phyloP scores from a whole-genome alignment of 306 rosid species.

The Carpinus viminea region DNA sequence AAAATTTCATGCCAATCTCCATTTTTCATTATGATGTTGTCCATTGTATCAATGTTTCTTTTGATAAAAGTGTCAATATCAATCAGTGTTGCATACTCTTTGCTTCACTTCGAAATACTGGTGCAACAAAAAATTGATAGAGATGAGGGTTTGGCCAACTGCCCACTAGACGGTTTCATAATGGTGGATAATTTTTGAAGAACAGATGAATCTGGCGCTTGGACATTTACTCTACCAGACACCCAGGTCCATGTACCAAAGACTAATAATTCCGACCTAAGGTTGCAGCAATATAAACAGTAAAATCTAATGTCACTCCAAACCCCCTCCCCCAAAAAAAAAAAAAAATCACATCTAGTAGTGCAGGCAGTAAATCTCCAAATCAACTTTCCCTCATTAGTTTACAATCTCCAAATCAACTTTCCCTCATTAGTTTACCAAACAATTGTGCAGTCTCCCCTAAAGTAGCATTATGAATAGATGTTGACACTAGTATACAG shows the following conservation, averaged over 20 bases:
- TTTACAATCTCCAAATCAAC: background rate
- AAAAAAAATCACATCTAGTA: background rate
- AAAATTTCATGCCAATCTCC: too few species aligned
- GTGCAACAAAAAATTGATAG: background rate
- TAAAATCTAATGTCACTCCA: background rate
- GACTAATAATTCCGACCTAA: background rate
- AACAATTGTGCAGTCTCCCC: background rate
- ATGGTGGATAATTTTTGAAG: background rate
- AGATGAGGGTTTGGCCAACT: background rate
- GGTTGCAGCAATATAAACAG: background rate
- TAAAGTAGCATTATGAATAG: background rate
- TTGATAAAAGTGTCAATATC: too few species aligned
- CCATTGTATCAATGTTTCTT: too few species aligned
- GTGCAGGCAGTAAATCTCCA: background rate
- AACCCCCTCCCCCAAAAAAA: too few species aligned
- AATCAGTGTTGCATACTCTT: too few species aligned
- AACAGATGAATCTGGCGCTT: background rate
- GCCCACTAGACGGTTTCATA: background rate
- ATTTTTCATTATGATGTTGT: too few species aligned
- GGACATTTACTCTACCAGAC: background rate
- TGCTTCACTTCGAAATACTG: background rate
- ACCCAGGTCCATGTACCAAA: background rate
- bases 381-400: background rate
- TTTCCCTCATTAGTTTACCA: background rate
- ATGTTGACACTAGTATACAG: background rate